Percentiles rank a stretch among this genome's conserved stretches.
Evolutionary conservation across 352 stramenopile species (phyloP).

Genomic region (Phytopythium vexans): DNA sequence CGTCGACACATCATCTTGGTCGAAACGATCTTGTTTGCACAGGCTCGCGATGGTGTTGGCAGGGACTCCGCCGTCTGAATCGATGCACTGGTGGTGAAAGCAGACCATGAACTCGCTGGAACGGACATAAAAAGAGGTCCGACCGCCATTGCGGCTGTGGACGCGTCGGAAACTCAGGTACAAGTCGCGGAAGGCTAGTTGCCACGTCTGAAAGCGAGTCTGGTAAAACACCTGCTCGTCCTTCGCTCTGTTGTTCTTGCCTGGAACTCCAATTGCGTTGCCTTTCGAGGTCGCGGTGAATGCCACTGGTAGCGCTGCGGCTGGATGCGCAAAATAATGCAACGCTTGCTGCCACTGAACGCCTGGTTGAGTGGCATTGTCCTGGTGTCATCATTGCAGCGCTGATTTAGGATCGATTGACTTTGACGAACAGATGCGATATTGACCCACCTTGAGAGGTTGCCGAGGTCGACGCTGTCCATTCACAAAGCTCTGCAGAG

Average conservation of each 20-base stretch:
- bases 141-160: not conserved
- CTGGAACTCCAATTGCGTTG: constrained; percentile 15
- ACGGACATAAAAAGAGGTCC: constrained; percentile 48
- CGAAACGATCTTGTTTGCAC: constrained; percentile 20
- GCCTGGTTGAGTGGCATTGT: constrained; percentile 10
- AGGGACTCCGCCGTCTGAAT: not conserved
- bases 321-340: constrained; percentile 68
- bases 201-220: constrained; percentile 53
- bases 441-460: not conserved
- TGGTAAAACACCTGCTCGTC: constrained; percentile 65
- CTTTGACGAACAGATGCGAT: no score
- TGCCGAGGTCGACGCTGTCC: not conserved
- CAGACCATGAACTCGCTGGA: constrained; percentile 63
- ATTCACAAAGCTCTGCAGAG: constrained; percentile 25
- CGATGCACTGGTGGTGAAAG: constrained; percentile 32
- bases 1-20: not conserved
- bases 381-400: not conserved
- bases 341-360: constrained; percentile 63
- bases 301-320: constrained; percentile 41
- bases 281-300: constrained; percentile 23
- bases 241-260: constrained; percentile 28
- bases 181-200: constrained; percentile 60
- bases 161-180: constrained; percentile 58
- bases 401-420: no score
- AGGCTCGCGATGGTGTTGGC: constrained; percentile 27